phyloP scores from a whole-genome alignment of 805 yeast genomes.

The Candida hispaniensis region DNA sequence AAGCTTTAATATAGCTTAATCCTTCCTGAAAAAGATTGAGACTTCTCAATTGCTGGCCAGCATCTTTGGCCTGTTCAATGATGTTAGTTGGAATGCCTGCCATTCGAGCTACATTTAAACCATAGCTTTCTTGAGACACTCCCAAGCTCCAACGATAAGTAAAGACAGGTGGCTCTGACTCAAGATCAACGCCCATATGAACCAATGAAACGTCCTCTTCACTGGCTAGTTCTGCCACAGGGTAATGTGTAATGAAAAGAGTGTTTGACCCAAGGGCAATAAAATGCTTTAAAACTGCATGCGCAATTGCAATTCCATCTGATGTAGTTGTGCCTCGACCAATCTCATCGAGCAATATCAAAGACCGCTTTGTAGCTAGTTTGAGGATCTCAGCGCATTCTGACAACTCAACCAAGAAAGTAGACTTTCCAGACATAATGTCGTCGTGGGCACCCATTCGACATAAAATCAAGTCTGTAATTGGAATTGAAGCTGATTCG shows the following conservation, averaged over 20 bases:
- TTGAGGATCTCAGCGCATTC: conserved; percentile 52
- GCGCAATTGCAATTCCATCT: conserved; percentile 79
- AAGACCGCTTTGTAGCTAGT: conserved; percentile 41
- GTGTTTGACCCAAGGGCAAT: conserved; percentile 42
- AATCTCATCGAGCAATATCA: conserved; percentile 62
- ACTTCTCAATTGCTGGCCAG: conserved; percentile 23
- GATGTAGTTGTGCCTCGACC: conserved; percentile 65
- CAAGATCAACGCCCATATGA: conserved; percentile 35
- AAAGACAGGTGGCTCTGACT: conserved; percentile 39
- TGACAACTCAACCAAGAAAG: conserved; percentile 67
- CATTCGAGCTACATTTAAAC: conserved; percentile 72
- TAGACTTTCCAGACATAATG: conserved; percentile 62
- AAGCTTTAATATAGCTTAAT: no score
- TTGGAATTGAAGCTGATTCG: conserved; percentile 44
- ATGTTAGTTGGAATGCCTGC: conserved; percentile 41
- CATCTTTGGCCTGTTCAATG: conserved; percentile 22
- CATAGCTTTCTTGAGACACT: conserved; percentile 55
- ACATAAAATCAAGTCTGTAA: conserved; percentile 49
- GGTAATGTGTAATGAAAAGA: conserved; percentile 78
- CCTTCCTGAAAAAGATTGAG: conserved; percentile 9
- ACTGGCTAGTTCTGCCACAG: conserved; percentile 47
- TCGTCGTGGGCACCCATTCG: conserved; percentile 55
- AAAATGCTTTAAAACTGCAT: conserved; percentile 55
- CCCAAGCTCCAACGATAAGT: conserved; percentile 41
- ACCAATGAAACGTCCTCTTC: conserved; percentile 48